Conservation (phyloP, 2,329 filamentous ascomycete genomes). For the Aschersonia sp. region DNA sequence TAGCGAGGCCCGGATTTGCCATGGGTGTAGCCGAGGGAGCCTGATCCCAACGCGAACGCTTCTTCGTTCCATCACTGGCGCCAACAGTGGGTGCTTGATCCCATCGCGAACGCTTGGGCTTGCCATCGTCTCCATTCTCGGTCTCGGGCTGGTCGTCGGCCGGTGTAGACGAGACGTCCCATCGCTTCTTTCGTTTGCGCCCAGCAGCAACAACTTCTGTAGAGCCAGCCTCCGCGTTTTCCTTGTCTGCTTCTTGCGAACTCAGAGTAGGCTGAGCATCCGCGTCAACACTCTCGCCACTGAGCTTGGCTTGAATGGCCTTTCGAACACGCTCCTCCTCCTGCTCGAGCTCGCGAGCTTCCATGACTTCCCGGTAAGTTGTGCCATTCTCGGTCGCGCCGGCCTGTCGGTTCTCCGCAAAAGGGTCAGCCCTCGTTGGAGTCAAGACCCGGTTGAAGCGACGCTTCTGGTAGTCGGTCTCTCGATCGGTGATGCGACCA, state of each 20-base stretch:
- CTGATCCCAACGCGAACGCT: constrained; percentile 84
- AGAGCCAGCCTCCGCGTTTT: constrained; percentile 56
- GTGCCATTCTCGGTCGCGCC: constrained; percentile 56
- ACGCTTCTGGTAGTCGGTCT: constrained; percentile 95
- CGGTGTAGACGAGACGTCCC: constrained; percentile 62
- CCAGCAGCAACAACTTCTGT: constrained; percentile 47
- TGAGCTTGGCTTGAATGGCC: constrained; percentile 60
- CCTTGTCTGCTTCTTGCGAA: constrained; percentile 60
- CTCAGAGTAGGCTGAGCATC: constrained; percentile 51
- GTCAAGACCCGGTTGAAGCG: constrained; percentile 80
- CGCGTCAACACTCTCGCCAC: constrained; percentile 42
- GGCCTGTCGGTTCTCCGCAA: constrained; percentile 59
- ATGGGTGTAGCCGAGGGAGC: constrained; percentile 69
- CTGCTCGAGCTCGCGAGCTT: constrained; percentile 73
- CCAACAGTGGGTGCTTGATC: constrained; percentile 58
- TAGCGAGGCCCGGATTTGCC: constrained; percentile 59
- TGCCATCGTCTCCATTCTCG: constrained; percentile 37
- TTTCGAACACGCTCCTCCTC: constrained; percentile 80
- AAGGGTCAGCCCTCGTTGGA: constrained; percentile 73
- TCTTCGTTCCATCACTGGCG: constrained; percentile 48
- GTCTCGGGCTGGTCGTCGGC: constrained; percentile 32
- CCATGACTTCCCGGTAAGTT: constrained; percentile 85
- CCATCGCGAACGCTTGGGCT: constrained; percentile 72
- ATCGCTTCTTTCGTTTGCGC: constrained; percentile 84
- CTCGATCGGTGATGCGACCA: constrained; percentile 78